Percentiles rank a stretch among this genome's conserved stretches.
Conservation (phyloP, 2,329 filamentous ascomycete species). For the Fusarium cyanostomum region DNA sequence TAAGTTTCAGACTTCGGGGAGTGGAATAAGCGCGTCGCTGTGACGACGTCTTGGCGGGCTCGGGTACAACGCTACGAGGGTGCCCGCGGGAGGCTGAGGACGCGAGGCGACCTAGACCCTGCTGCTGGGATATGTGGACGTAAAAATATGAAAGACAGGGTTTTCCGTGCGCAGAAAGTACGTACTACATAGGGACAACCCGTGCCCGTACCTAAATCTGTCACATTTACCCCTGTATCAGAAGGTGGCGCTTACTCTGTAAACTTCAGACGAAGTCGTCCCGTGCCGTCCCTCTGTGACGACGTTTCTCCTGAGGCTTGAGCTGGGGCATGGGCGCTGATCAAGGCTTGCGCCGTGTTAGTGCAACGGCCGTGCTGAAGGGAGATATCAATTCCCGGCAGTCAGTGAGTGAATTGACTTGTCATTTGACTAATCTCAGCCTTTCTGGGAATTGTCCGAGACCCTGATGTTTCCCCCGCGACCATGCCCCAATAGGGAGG, state of each 20-base stretch:
- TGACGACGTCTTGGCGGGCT: neutral
- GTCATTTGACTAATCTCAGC: neutral
- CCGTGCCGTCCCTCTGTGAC: neutral
- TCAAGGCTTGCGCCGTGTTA: neutral
- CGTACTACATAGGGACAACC: neutral
- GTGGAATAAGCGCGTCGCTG: slow-evolving; percentile 25
- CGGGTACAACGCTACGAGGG: neutral
- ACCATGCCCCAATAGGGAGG: neutral
- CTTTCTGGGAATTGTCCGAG: neutral
- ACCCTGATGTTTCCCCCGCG: neutral
- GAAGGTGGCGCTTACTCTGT: neutral
- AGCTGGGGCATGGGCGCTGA: neutral
- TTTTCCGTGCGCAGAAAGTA: neutral
- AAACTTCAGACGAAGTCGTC: slow-evolving; percentile 19
- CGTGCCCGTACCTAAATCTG: slow-evolving; percentile 18
- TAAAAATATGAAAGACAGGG: neutral
- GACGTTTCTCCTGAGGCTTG: neutral
- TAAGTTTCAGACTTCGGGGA: slow-evolving; percentile 24
- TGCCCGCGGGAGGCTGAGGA: slow-evolving; percentile 20
- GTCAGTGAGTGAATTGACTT: neutral
- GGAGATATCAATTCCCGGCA: neutral
- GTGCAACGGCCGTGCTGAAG: slow-evolving; percentile 5
- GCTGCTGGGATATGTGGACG: neutral
- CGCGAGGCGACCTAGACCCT: neutral
- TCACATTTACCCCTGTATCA: slow-evolving; percentile 7